Evolutionary conservation across 2,329 filamentous ascomycete genomes (phyloP).

Genomic region (Trichoderma koningiopsis): DNA sequence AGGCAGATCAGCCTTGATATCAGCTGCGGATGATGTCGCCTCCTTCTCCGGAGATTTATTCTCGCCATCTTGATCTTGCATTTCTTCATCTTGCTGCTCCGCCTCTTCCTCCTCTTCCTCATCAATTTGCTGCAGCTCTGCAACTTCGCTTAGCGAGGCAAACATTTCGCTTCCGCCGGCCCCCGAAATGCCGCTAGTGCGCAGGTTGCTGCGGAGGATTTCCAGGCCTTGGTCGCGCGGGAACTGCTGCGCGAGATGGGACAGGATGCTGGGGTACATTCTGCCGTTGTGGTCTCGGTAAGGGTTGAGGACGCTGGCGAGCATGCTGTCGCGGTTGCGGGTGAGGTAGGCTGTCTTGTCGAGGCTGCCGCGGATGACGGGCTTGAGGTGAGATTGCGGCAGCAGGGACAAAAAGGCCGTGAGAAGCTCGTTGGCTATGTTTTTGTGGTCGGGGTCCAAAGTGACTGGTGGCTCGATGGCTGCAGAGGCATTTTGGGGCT

Average conservation of each 20-base stretch:
- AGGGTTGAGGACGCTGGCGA: slow-evolving; percentile 81
- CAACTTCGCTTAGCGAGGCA: slow-evolving; percentile 41
- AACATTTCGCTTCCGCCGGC: slow-evolving; percentile 34
- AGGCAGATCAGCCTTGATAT: slow-evolving; percentile 33
- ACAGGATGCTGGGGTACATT: slow-evolving; percentile 73
- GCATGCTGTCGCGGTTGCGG: slow-evolving; percentile 69
- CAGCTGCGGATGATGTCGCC: slow-evolving; percentile 28
- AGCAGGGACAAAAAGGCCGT: slow-evolving; percentile 62
- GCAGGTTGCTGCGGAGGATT: slow-evolving; percentile 64
- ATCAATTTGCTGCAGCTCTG: slow-evolving; percentile 40
- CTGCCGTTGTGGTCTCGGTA: slow-evolving; percentile 64
- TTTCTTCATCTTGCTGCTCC: slow-evolving; percentile 31
- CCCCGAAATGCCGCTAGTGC: slow-evolving; percentile 39
- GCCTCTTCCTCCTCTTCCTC: slow-evolving; percentile 45
- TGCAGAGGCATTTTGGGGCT: slow-evolving; percentile 40
- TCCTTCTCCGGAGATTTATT: background rate
- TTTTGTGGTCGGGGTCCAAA: slow-evolving; percentile 50
- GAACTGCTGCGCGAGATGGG: slow-evolving; percentile 71
- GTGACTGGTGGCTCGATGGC: slow-evolving; percentile 35
- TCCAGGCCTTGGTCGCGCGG: slow-evolving; percentile 68
- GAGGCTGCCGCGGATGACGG: slow-evolving; percentile 71
- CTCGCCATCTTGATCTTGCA: slow-evolving; percentile 23
- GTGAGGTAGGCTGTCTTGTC: slow-evolving; percentile 80
- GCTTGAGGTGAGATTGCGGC: slow-evolving; percentile 67
- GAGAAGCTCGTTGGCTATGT: slow-evolving; percentile 64